Conservation (phyloP, 306 rosid genomes). For the Lathyrus oleraceus region DNA sequence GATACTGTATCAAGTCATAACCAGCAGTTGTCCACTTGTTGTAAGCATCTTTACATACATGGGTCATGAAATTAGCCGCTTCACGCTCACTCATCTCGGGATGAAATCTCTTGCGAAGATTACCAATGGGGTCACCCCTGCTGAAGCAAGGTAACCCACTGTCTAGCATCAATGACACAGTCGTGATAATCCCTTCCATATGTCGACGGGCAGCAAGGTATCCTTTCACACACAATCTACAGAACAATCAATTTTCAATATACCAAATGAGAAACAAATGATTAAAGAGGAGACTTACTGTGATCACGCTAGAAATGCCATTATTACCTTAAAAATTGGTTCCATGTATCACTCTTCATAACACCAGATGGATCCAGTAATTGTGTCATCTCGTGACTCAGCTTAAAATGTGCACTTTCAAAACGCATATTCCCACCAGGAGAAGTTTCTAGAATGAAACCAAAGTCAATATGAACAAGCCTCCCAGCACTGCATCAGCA, state of each 20-base stretch:
- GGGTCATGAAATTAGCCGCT: conserved; percentile 97
- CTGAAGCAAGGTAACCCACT: conserved; percentile 99
- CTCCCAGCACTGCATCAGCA: conserved; percentile 76
- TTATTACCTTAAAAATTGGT: conserved; percentile 79
- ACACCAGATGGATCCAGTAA: conserved; percentile 90
- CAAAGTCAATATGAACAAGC: conserved; percentile 94
- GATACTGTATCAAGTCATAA: conserved; percentile 91
- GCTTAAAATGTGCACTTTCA: conserved; percentile 98
- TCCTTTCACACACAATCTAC: conserved; percentile 92
- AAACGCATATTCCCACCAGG: conserved; percentile 98
- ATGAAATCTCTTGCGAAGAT: conserved; percentile 95
- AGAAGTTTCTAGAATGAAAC: conserved; percentile 95
- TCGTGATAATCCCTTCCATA: conserved; percentile 85
- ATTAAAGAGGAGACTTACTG: not conserved
- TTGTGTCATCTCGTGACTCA: conserved; percentile 99
- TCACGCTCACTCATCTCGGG: conserved; percentile 97
- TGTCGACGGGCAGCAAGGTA: conserved; percentile 88
- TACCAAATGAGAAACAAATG: not conserved
- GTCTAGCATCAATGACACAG: conserved; percentile 82
- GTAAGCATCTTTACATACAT: conserved; percentile 92
- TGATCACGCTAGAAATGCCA: conserved; percentile 5
- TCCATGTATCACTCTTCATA: conserved; percentile 97
- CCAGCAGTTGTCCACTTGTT: conserved; percentile 99
- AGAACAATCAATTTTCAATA: conserved; percentile 28
- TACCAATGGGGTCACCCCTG: conserved; percentile 94